Evolutionary conservation across 148 eudicot species (phyloP), one percentile per base, ranked within the genome.

Genomic region (Diospyros lotus): DNA sequence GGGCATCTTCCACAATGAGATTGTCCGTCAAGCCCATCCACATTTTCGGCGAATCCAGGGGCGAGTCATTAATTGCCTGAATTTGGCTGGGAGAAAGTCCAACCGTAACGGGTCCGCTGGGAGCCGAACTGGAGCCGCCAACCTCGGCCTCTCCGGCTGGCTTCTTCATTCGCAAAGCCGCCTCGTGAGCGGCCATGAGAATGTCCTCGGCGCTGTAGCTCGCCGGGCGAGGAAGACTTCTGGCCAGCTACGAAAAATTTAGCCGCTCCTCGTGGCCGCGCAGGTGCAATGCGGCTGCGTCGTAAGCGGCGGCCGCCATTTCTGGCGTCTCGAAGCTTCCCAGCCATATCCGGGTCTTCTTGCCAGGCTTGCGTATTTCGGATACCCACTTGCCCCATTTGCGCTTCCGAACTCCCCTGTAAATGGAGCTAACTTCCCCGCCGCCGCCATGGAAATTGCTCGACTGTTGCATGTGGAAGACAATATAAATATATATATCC

Each of bases 371-470:
- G 1, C 89, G 89, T 51, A 88, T 88, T 59, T 86, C 92, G 0
- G 92, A 84, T 71, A 88, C 92, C 92, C 92, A 88, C 67, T 86
- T 88, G 17, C 92, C 92, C 92, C 92, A 88, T 74, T 83, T 86
- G 45, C 89, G 76, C 77, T 86, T 88, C 73, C 92, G 79, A 8
- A 88, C 92, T 15, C 92, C 92, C 72, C 86, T 75, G 73, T 82
- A 87, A 4, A 15, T 55, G 0, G 88, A 86, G 4, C 66, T 54
- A 17, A 54, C 74, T 14, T 58, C 62, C 8, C 79, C 79, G 14
- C 59, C 52, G 17, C 13, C 6, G 11, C 79, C 73, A 41, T 46
- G 40, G 17, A 7, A 2, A 13, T 51, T 50, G 58, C 60, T 7
- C 54, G 42, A 51, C 54, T 68, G 70, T 45, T 71, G 10, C 64